These are phyloP conservation scores for Fonsecaea monophora DNA, from an alignment of 2,329 filamentous ascomycete genomes.

Conservation along the genomic window DNA sequence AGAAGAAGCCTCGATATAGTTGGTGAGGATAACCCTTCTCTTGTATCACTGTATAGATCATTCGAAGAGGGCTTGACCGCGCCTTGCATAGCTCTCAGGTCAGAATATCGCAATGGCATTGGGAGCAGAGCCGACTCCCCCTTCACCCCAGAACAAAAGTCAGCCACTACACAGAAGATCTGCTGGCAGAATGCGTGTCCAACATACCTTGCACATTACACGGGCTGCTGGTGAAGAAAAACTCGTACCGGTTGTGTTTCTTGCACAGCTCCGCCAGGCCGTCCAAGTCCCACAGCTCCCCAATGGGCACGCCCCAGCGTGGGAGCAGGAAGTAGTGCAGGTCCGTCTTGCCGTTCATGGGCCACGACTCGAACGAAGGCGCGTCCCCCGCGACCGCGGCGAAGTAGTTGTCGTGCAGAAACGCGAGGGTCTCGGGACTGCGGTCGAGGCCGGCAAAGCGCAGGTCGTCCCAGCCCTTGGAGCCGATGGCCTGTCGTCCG, in stretches of 20 bases:
- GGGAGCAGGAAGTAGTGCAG: conserved; percentile 51
- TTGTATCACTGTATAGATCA: too few relatives aligned
- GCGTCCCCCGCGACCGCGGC: conserved; percentile 69
- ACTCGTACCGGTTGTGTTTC: conserved; percentile 46
- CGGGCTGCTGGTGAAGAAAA: conserved; percentile 52
- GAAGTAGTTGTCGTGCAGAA: conserved; percentile 73
- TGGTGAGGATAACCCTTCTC: too few relatives aligned
- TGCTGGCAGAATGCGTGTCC: background rate
- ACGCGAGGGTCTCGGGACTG: conserved; percentile 63
- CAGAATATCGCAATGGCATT: background rate
- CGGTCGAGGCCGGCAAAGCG: conserved; percentile 60
- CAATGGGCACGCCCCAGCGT: conserved; percentile 52
- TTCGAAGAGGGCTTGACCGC: too few relatives aligned
- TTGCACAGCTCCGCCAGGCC: conserved; percentile 45
- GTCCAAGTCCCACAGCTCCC: conserved; percentile 55
- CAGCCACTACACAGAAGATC: background rate
- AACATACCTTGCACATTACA: conserved; percentile 42
- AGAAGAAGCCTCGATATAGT: too few relatives aligned
- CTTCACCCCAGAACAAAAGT: background rate
- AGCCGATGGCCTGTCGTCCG: conserved; percentile 44
- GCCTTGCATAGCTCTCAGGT: background rate
- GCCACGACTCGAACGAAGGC: conserved; percentile 68
- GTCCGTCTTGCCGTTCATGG: conserved; percentile 49
- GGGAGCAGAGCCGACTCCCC: background rate
- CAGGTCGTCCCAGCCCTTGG: conserved; percentile 43